Conservation (phyloP, 2,329 filamentous ascomycete species). For the Cercospora brassicicola region DNA sequence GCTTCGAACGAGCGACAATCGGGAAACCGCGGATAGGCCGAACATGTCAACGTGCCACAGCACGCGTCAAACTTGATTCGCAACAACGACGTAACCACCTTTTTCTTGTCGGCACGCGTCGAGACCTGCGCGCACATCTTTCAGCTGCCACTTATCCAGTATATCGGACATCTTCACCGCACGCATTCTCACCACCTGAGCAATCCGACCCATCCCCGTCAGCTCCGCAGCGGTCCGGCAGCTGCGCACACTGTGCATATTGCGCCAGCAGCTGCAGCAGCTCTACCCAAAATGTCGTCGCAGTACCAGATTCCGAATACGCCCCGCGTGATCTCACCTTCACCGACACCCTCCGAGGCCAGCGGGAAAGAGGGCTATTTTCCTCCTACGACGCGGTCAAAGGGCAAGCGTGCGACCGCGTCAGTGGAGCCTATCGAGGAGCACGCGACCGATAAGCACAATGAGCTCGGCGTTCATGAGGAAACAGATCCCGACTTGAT, state of each 20-base stretch:
- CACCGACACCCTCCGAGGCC: slow-evolving; percentile 68
- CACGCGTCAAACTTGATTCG: slow-evolving; percentile 22
- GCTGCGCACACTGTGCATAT: slow-evolving; percentile 15
- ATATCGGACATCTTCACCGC: neutral
- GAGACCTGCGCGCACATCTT: neutral
- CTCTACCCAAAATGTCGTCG: slow-evolving; percentile 35
- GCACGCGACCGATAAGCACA: slow-evolving; percentile 41
- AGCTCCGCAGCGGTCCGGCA: slow-evolving; percentile 15
- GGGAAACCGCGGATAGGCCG: neutral
- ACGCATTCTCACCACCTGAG: neutral
- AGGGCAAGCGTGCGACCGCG: slow-evolving; percentile 62
- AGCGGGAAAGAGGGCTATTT: slow-evolving; percentile 62
- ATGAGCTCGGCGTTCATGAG: slow-evolving; percentile 21
- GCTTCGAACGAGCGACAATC: neutral
- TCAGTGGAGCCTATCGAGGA: slow-evolving; percentile 62
- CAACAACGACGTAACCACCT: neutral
- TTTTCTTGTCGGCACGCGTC: neutral
- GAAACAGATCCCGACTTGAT: slow-evolving; percentile 53
- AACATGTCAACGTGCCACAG: slow-evolving; percentile 20
- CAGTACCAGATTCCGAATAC: slow-evolving; percentile 68
- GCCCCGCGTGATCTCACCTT: slow-evolving; percentile 86
- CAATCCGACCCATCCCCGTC: neutral
- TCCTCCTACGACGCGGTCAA: slow-evolving; percentile 75
- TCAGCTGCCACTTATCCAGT: neutral
- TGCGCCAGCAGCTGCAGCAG: neutral